A percentile compares a stretch with the other conserved stretches of the same genome.
Conservation (phyloP, 768 basidiomycete species). For the Kwoniella botswanensis region DNA sequence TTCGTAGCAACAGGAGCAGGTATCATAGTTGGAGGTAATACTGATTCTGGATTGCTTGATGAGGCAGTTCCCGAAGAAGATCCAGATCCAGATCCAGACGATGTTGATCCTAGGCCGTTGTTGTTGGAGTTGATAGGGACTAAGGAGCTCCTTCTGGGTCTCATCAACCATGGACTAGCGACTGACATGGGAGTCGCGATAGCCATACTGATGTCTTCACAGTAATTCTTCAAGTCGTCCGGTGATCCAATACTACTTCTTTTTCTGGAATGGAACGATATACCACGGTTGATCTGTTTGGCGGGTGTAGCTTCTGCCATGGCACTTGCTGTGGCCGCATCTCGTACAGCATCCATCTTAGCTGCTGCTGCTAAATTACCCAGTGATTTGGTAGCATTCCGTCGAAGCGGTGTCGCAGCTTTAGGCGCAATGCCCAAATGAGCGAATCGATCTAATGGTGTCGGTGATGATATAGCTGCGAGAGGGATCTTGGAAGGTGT, state of each 20-base stretch:
- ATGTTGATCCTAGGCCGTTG: background rate
- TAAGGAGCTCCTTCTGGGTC: conserved; percentile 28
- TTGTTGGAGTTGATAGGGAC: background rate
- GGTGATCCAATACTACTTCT: conserved; percentile 52
- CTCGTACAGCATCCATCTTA: conserved; percentile 34
- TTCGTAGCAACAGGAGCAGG: conserved; percentile 31
- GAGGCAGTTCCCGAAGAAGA: conserved; percentile 1
- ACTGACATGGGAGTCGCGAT: conserved; percentile 38
- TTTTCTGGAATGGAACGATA: conserved; percentile 21
- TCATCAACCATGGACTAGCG: conserved; percentile 27
- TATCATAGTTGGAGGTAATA: conserved; percentile 37
- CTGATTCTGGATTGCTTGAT: conserved; percentile 6
- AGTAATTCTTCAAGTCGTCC: conserved; percentile 36
- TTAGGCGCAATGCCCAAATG: conserved; percentile 5
- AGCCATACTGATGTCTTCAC: conserved; percentile 52
- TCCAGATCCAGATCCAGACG: conserved; percentile 12
- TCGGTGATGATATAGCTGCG: conserved; percentile 26
- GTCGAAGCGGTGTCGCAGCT: conserved; percentile 34
- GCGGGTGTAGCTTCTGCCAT: conserved; percentile 42
- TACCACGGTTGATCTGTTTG: conserved; percentile 32
- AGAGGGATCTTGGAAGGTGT: conserved; percentile 55
- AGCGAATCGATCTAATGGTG: conserved; percentile 26
- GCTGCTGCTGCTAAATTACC: conserved; percentile 42
- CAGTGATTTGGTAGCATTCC: conserved; percentile 47
- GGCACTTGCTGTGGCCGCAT: conserved; percentile 11